Conservation (phyloP, 345 rosid species). For the Syzygium jambos region DNA sequence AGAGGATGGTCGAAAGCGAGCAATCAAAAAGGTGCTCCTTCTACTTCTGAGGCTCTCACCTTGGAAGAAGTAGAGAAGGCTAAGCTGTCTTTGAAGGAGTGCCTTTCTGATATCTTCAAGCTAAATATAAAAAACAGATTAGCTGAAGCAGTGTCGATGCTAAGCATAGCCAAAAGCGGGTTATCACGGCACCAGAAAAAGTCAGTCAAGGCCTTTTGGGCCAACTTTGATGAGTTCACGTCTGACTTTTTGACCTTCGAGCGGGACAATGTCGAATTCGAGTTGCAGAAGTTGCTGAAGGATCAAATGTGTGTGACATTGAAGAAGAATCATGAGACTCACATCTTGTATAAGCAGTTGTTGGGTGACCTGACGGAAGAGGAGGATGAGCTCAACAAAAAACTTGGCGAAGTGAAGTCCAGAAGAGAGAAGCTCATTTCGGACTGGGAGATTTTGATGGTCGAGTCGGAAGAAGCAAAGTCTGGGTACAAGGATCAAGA, state of each 20-base stretch:
- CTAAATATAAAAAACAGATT: background rate
- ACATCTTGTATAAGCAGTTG: background rate
- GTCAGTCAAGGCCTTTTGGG: background rate
- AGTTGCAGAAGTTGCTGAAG: background rate
- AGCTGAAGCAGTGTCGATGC: background rate
- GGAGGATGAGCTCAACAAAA: background rate
- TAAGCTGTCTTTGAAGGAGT: slow-evolving; percentile 1
- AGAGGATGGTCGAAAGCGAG: background rate
- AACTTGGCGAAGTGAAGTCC: background rate
- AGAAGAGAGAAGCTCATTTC: background rate
- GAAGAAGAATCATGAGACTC: background rate
- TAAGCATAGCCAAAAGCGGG: background rate
- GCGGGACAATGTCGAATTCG: background rate
- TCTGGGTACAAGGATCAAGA: background rate
- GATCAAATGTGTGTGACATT: background rate
- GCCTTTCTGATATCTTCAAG: background rate
- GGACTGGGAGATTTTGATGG: background rate
- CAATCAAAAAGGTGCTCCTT: background rate
- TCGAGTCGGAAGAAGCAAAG: background rate
- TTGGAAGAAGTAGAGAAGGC: slow-evolving; percentile 1
- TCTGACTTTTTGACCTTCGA: background rate
- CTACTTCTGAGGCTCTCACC: background rate
- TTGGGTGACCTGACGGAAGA: background rate
- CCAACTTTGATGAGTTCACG: slow-evolving; percentile 1
- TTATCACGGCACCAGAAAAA: background rate